These are phyloP conservation scores for Flaveria sonorensis DNA, from an alignment of 129 eudicot species.

Conservation along the genomic window DNA sequence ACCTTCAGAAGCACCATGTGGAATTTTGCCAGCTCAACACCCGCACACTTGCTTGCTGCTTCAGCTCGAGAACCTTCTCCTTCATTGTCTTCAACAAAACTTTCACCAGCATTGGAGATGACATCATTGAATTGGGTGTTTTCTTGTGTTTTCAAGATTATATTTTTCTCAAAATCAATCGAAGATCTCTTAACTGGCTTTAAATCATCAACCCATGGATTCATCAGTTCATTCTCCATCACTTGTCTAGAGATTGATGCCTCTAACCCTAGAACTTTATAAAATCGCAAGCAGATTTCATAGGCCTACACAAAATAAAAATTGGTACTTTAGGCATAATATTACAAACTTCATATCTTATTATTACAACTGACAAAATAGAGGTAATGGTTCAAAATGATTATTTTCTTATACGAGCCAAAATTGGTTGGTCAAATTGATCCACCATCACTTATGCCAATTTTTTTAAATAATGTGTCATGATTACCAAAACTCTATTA, in stretches of 20 bases:
- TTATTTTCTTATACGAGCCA: conserved; percentile 1
- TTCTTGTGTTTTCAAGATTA: conserved; percentile 10
- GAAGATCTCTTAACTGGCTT: conserved; percentile 36
- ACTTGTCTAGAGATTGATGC: conserved; percentile 54
- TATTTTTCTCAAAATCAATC: conserved; percentile 18
- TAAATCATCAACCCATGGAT: conserved; percentile 71
- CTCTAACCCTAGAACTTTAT: conserved; percentile 68
- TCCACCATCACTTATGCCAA: not conserved
- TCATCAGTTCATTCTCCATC: conserved; percentile 64
- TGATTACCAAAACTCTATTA: conserved; percentile 1
- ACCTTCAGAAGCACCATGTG: conserved; percentile 66
- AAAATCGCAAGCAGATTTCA: conserved; percentile 72
- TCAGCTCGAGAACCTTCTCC: conserved; percentile 40
- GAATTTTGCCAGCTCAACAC: conserved; percentile 54
- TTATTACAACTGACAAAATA: not conserved
- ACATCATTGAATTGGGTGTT: conserved; percentile 10
- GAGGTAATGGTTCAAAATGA: not conserved
- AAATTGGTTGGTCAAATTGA: not conserved
- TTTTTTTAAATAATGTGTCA: not conserved
- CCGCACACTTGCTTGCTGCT: conserved; percentile 52
- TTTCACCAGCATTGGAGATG: conserved; percentile 19
- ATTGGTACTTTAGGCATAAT: not conserved
- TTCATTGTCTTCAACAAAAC: conserved; percentile 28
- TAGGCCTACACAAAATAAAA: conserved; percentile 59
- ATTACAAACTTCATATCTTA: not conserved